Base-by-base conservation (phyloP, 2,329 filamentous ascomycete genomes). In the Clathrospora elynae region DNA sequence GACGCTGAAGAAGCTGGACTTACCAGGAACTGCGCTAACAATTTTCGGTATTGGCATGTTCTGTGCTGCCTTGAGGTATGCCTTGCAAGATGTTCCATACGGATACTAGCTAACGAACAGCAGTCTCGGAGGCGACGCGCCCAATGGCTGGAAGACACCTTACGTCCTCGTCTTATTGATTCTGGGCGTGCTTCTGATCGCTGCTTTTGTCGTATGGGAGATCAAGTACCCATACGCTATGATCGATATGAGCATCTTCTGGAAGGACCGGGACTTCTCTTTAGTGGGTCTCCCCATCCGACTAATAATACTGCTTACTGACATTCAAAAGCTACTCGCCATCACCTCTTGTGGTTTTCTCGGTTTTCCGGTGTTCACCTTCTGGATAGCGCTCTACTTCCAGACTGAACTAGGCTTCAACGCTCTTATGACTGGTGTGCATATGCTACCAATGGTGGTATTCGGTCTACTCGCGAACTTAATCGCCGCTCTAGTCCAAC, bases 371-470 rank as follows among this genome's bases (percentile, higher is more conserved):
- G 74, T 80, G 4, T 74, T 78, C 19, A 69, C 76, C 12, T 87
- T 87, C 64, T 86, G 82, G 79, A 69, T 85, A 2, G 75, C 83
- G 0, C 76, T 86, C 6, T 86, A 81, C 64, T 80, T 88, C 71
- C 84, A 88, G 63, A 70, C 80, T 23, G 66, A 84, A 12, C 68
- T 67, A 40, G 59, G 66, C 11, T 72, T 79, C 42, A 75, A 76
- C 1, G 75, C 85, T 0, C 71, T 88, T 2, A 73, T 73, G 45
- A 80, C 84, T 2, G 84, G 84, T 0, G 76, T 85, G 3, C 79
- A 81, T 44, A 70, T 88, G 32, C 74, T 88, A 2, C 85, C 85
- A 0, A 83, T 85, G 74, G 81, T 81, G 1, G 73, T 87, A 31
- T 77, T 77, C 13, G 84, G 84, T 0, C 70, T 88, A 2, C 43